Percentiles rank a stretch among this genome's conserved stretches.
Evolutionary conservation across 106 monocot genomes (phyloP).

Genomic region (Dendrobium huoshanense): DNA sequence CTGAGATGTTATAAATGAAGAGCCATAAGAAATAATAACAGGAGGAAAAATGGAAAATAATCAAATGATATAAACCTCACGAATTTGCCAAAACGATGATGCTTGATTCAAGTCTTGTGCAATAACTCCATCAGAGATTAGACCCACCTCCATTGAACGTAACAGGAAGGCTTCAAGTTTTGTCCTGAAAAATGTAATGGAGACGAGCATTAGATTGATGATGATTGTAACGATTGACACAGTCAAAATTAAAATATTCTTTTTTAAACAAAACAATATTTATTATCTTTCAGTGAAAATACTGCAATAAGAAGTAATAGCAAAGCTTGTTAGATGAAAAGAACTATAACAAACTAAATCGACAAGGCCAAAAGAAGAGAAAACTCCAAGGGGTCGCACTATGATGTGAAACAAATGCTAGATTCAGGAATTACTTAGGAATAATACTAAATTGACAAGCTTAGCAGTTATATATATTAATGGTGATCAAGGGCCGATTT

Average conservation of each 20-base stretch:
- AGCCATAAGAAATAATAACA: conserved; percentile 5
- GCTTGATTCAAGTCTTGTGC: conserved; percentile 94
- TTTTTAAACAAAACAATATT: too few relatives aligned
- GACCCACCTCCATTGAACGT: conserved; percentile 60
- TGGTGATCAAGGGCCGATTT: too few relatives aligned
- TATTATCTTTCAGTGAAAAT: too few relatives aligned
- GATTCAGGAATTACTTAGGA: too few relatives aligned
- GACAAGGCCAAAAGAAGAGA: too few relatives aligned
- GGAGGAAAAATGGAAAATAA: not conserved
- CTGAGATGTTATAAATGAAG: not conserved
- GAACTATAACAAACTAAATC: too few relatives aligned
- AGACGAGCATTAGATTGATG: not conserved
- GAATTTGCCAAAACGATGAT: conserved; percentile 87
- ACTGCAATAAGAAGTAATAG: too few relatives aligned
- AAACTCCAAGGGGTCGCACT: too few relatives aligned
- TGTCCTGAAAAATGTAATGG: conserved; percentile 20
- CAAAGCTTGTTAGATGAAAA: too few relatives aligned
- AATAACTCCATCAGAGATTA: conserved; percentile 79
- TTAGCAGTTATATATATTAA: too few relatives aligned
- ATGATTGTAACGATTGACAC: not conserved
- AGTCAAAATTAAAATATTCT: not conserved
- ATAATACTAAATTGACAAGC: too few relatives aligned
- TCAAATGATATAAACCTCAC: conserved; percentile 49
- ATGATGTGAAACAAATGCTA: too few relatives aligned
- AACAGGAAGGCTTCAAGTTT: conserved; percentile 82